Evolutionary conservation across 176 grass and related monocot species (phyloP).

Genomic region (Olyra latifolia): DNA sequence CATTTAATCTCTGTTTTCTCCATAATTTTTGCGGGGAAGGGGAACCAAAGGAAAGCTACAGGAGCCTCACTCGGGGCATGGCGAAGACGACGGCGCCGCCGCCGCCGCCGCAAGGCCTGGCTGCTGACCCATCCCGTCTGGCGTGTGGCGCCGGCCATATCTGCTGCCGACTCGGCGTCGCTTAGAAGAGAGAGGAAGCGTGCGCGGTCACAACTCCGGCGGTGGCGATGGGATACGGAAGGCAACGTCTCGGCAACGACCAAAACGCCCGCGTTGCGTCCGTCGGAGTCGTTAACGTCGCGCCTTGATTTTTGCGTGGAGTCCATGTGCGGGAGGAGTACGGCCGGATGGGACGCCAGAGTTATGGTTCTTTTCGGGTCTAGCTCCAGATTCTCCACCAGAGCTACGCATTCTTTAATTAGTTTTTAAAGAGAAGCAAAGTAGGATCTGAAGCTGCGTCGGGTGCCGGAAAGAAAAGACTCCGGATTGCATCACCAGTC

Average conservation of each 20-base stretch:
- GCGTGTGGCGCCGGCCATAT: conserved; percentile 8
- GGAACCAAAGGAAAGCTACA: conserved; percentile 1
- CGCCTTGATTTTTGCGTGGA: background rate
- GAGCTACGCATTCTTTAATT: no score
- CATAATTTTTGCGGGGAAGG: background rate
- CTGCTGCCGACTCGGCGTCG: no score
- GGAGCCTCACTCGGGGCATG: conserved; percentile 1
- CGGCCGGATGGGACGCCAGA: background rate
- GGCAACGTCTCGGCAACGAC: conserved; percentile 17
- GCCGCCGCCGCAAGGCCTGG: no score
- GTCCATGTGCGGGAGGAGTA: background rate
- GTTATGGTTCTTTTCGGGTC: no score
- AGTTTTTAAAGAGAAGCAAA: no score
- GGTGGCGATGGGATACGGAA: background rate
- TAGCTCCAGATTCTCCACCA: no score
- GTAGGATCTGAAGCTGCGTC: no score
- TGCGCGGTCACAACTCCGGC: background rate
- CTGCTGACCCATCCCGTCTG: background rate
- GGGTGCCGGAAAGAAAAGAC: no score
- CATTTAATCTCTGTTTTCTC: no score
- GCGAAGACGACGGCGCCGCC: background rate
- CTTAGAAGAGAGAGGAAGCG: background rate
- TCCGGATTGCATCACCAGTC: no score
- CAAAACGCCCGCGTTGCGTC: background rate
- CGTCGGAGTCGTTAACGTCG: background rate